Conservation (phyloP, 2,329 filamentous ascomycete genomes). For the Alternaria sp. region DNA sequence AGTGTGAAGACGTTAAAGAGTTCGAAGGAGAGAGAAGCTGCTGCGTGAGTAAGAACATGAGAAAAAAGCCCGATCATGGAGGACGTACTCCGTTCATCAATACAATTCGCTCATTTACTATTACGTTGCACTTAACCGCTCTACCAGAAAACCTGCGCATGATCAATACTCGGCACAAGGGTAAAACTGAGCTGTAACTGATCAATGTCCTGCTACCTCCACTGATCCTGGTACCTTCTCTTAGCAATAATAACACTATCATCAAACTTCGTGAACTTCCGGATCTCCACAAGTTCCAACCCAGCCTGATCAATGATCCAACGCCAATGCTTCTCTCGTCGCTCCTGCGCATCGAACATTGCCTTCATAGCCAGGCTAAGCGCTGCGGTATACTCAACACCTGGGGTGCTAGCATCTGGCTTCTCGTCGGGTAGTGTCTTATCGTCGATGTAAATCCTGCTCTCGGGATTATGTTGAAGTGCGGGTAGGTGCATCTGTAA, state of each 20-base stretch:
- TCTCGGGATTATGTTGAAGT: background rate
- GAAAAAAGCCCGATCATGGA: background rate
- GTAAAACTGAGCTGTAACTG: background rate
- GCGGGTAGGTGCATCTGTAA: background rate
- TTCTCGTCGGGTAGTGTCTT: background rate
- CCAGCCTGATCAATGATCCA: background rate
- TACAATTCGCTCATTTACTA: background rate
- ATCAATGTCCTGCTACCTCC: background rate
- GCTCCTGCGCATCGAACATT: background rate
- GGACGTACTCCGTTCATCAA: background rate
- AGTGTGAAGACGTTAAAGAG: no score
- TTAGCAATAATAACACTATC: background rate
- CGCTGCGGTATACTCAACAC: background rate
- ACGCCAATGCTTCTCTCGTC: background rate
- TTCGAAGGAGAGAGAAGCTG: background rate
- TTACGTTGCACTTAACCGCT: background rate
- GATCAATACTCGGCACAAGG: background rate
- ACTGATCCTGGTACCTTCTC: background rate
- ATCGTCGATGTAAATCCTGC: background rate
- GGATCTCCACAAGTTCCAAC: background rate
- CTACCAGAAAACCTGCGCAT: background rate
- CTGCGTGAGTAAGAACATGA: background rate
- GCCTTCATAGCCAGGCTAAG: background rate
- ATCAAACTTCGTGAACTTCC: background rate
- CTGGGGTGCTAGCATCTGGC: background rate